Evolutionary conservation across 2,329 filamentous ascomycete species (phyloP).

Genomic region (Diaporthe destruens): DNA sequence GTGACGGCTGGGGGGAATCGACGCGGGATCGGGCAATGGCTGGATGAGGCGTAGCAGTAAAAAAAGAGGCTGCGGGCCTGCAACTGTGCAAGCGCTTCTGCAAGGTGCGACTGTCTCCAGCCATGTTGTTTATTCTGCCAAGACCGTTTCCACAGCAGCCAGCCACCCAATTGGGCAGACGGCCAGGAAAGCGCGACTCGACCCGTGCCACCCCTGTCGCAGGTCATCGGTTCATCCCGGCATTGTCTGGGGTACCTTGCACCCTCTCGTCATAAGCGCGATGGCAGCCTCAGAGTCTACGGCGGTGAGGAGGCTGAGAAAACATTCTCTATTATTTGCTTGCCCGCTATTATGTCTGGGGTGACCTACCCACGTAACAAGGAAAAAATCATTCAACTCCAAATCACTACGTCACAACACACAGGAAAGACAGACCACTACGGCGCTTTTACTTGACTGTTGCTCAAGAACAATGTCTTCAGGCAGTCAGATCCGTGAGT

Average conservation of each 20-base stretch:
- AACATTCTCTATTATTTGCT: neutral
- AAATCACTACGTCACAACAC: neutral
- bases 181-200: constrained; percentile 21
- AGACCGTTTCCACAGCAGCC: constrained; percentile 33
- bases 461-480: neutral
- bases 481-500: neutral
- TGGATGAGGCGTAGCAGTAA: constrained; percentile 21
- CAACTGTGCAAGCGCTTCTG: constrained; percentile 23
- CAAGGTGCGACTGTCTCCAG: constrained; percentile 36
- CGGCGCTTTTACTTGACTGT: neutral
- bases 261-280: neutral
- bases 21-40: constrained; percentile 17
- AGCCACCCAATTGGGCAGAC: constrained; percentile 33
- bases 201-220: constrained; percentile 33
- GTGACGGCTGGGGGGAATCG: constrained; percentile 29
- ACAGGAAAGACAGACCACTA: too few species aligned
- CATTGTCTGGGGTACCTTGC: constrained; percentile 15
- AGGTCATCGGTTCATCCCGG: constrained; percentile 30
- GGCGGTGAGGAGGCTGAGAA: constrained; percentile 6
- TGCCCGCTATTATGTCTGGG: neutral
- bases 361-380: neutral
- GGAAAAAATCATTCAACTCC: neutral
- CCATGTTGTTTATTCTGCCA: constrained; percentile 38
- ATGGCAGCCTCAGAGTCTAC: neutral
- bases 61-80: neutral